phyloP scores from a whole-genome alignment of 2,329 filamentous ascomycete genomes.

The Alternaria rosae region DNA sequence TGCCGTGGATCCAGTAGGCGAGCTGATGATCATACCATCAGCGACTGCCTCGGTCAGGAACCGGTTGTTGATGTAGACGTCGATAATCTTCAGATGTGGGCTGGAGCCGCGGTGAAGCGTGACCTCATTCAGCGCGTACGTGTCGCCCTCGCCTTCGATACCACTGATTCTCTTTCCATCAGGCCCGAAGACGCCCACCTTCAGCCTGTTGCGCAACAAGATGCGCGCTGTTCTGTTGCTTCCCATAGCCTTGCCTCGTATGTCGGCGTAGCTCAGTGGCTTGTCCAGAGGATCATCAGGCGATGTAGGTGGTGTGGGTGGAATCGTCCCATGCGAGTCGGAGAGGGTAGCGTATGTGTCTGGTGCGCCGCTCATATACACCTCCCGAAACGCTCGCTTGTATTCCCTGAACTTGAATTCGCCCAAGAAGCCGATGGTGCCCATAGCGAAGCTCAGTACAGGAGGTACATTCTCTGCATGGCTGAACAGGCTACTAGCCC shows the following conservation, averaged over 20 bases:
- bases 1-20: conserved; percentile 92
- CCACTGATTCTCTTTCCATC: conserved; percentile 61
- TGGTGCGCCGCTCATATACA: conserved; percentile 80
- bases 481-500: conserved; percentile 86
- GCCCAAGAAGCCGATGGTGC: conserved; percentile 90
- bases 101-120: conserved; percentile 90
- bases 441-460: conserved; percentile 95
- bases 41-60: conserved; percentile 94
- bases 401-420: conserved; percentile 97
- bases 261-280: conserved; percentile 68
- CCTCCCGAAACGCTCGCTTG: conserved; percentile 89
- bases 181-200: conserved; percentile 81
- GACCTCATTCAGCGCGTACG: conserved; percentile 90
- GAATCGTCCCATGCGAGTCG: conserved; percentile 73
- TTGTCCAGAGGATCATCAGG: conserved; percentile 54
- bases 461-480: conserved; percentile 83
- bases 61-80: conserved; percentile 86
- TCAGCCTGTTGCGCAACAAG: conserved; percentile 83
- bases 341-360: conserved; percentile 65
- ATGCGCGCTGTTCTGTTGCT: conserved; percentile 77
- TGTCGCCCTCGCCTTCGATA: conserved; percentile 46
- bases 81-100: conserved; percentile 89
- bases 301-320: conserved; percentile 72
- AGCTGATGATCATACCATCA: conserved; percentile 93
- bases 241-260: conserved; percentile 84